Percentiles rank a stretch among this genome's conserved stretches.
These are phyloP conservation scores for Oemleria cerasiformis DNA, from an alignment of 306 rosid genomes.

Conservation along the genomic window DNA sequence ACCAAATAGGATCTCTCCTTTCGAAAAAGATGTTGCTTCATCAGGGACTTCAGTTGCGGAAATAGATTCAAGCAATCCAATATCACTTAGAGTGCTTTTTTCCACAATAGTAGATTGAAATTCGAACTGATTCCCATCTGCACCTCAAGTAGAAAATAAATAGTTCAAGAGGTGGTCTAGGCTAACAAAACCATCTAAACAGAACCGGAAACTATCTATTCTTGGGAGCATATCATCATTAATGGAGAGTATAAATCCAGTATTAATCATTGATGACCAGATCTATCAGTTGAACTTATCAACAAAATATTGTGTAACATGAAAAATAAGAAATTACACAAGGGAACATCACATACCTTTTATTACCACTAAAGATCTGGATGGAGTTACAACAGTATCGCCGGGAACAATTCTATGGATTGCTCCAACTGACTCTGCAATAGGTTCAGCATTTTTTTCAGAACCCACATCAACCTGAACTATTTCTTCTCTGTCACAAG, in stretches of 20 bases:
- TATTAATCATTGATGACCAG: background rate
- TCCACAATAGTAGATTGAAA: background rate
- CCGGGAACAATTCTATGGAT: background rate
- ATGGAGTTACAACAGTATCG: background rate
- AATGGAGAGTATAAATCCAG: background rate
- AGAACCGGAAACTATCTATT: background rate
- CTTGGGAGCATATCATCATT: background rate
- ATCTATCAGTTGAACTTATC: background rate
- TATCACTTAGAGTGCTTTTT: background rate
- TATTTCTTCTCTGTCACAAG: no score
- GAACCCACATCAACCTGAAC: background rate
- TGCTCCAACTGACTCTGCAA: background rate
- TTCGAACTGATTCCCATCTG: slow-evolving; percentile 10
- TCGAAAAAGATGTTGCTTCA: background rate
- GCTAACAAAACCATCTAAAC: background rate
- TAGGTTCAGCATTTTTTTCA: background rate
- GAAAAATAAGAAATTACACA: background rate
- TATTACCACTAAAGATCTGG: background rate
- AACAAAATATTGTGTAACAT: background rate
- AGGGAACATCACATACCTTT: slow-evolving; percentile 10
- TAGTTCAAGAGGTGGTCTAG: background rate
- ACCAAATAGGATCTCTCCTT: background rate
- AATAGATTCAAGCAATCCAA: no score
- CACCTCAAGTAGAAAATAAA: background rate
- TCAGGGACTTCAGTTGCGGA: background rate